Evolutionary conservation across 306 rosid species (phyloP), one percentile per base, ranked within the genome.

Genomic region (Carpinus fangiana): DNA sequence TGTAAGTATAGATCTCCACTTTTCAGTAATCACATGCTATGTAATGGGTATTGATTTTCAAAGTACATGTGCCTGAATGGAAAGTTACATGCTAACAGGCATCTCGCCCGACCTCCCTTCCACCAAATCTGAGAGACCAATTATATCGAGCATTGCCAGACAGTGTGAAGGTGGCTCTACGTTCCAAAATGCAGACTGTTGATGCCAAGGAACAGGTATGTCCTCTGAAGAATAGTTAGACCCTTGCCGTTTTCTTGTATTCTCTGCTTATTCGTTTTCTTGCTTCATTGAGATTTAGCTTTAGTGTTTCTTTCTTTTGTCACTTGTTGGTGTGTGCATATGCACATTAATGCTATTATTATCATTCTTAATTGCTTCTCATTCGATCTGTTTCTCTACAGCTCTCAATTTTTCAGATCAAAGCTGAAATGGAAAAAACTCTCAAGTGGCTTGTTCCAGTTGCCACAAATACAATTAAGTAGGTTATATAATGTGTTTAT

Each of bases 391-490:
- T 64, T 81, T 82, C 72, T 81, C 75, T 87, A 89, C 82, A 96
- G 99, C 84, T 79, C 69, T 76, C 89, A 60, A 72, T 85, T 47
- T 51, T 95, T 70, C 84, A 81, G 65, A 84, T 90, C 65, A 91
- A 87, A 79, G 89, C 90, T 16, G 94, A 91, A 86, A 86, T 93
- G 90, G 94, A 93, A 16, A 91, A 89, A 79, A 90, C 81, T 66
- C 92, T 96, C 48, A 80, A 79, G 51, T 96, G 98, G 98, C 93
- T 96, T 75, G 86, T 86, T 78, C 98, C 98, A 18, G 72, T 90
- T 55, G 94, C 99, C 54, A 82, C 92, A 60, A 91, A 90, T 81
- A 96, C 99, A 10, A 85, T 73, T 81, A 95, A 82, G 98, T 95
- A 85, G 61, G 97, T 80, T 56, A 57, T 74, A 76, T n/a, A 56